Evolutionary conservation across 805 yeast species (phyloP).

Genomic region (Pichia kluyveri): DNA sequence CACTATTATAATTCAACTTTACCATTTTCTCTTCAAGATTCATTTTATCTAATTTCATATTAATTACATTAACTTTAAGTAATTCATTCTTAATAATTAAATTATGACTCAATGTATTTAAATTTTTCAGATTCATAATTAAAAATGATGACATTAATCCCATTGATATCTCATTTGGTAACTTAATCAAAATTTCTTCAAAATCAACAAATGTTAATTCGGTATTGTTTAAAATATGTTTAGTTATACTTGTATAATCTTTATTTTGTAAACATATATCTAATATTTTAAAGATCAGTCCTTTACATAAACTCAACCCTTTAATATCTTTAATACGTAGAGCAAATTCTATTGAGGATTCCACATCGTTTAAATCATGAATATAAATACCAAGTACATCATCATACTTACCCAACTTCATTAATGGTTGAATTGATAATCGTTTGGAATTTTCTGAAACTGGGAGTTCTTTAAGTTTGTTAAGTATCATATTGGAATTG

Average conservation of each 20-base stretch:
- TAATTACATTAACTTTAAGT: conserved; percentile 42
- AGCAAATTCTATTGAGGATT: conserved; percentile 56
- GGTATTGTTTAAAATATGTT: conserved; percentile 18
- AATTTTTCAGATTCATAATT: conserved; percentile 32
- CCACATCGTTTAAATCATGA: conserved; percentile 45
- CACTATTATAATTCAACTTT: conserved; percentile 34
- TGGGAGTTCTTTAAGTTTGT: conserved; percentile 11
- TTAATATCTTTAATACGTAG: conserved; percentile 31
- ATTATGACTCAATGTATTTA: conserved; percentile 32
- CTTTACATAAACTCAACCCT: conserved; percentile 8
- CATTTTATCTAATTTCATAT: conserved; percentile 33
- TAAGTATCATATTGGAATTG: conserved; percentile 29
- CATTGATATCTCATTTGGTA: conserved; percentile 46
- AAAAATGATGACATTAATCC: conserved; percentile 35
- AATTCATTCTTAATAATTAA: conserved; percentile 38
- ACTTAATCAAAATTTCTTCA: conserved; percentile 31
- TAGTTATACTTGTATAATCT: conserved; percentile 20
- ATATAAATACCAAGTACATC: conserved; percentile 56
- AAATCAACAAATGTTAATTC: conserved; percentile 20
- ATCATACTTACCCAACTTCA: conserved; percentile 50
- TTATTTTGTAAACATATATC: conserved; percentile 26
- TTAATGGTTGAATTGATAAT: conserved; percentile 49
- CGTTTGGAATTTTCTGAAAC: conserved; percentile 23
- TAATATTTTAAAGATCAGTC: conserved; percentile 40
- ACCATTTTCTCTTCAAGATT: conserved; percentile 27